Base-by-base conservation (phyloP, 352 stramenopile species). In the Pythium aquatile region DNA sequence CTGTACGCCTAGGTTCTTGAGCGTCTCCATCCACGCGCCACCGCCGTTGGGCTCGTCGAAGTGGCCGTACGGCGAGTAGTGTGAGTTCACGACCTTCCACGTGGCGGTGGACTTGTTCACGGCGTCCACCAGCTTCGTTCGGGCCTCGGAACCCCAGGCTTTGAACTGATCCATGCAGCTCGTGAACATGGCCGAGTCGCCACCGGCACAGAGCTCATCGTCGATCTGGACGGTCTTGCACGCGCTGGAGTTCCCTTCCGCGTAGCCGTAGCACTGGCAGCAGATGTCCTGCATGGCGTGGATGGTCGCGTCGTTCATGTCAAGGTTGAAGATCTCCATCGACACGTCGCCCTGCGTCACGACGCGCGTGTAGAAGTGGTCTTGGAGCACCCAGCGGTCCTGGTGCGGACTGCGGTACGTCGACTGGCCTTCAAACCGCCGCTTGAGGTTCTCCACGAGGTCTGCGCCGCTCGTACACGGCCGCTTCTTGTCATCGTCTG, bases 251-350 rank as follows among this genome's bases (percentile, higher is more conserved):
- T 51, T 13, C n/a, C 44, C 44, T 5, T 28, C 9, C 0, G 62
- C 58, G 61, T 82, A 79, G 20, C 66, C 63, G 53, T 73, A 79
- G 63, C 75, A 82, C 65, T 82, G 72, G 68, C 75, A 82, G 60
- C 75, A 79, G 32, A 79, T 77, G 48, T 82, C 63, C 24, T 75
- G 57, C 26, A 61, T 66, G 35, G 67, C 75, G 61, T 79, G 72
- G 37, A 52, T 73, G 2, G 76, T 68, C 10, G 73, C 74, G 59
- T 79, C 66, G 66, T 81, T 85, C 55, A 69, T 85, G 56, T 85
- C 77, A 16, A 85, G 46, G 58, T 83, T 85, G 66, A 79, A 85
- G 20, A 85, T 73, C 35, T 85, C 76, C 20, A 85, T 68, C 24
- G 48, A 70, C n/a, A 82, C 66, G 29, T 68, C 74, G 30, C 57